Base-by-base conservation (phyloP, 2,329 filamentous ascomycete species). In the Grosmannia serpens region DNA sequence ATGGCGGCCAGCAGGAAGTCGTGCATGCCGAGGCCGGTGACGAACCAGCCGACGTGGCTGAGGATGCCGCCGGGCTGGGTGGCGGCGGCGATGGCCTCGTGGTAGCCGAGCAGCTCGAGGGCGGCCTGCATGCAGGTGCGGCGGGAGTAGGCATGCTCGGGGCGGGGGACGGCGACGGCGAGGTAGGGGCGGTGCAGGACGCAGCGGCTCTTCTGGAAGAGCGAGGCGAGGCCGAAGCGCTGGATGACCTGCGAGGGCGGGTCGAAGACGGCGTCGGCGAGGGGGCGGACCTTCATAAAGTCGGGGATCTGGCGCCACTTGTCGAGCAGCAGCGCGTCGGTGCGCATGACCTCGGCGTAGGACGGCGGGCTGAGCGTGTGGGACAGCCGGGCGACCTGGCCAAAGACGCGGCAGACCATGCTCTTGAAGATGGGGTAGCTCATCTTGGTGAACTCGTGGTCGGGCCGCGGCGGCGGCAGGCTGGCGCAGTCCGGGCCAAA, bases 1-100 rank as follows among this genome's bases (percentile, higher is more conserved):
- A 83, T 82, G 58, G 79, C 77, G 0, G 82, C 82, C 2, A 86
- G 74, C 56, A 86, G 70, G 55, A 82, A 86, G 65, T 86, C 83
- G 55, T 84, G 81, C 56, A 81, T 75, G 13, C 78, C 76, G 4
- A 86, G 69, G 0, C 79, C 79, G 3, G 77, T 78, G 24, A 84
- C 67, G 63, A 84, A 83, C 78, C 81, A 84, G 6, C 75, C 74
- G 44, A 79, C 75, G 33, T 74, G 70, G 61, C 73, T 71, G 17
- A 86, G 68, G 29, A 80, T 70, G 7, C 78, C 78, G 1, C 81
- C 81, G 0, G 81, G 80, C 58, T 76, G 74, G 2, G 72, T 74
- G 1, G 75, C 77, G 55, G 77, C 70, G 66, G 75, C 75, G 50
- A 82, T 75, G 33, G 68, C 66, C 38, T 70, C 63, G 65, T 83